phyloP scores from a whole-genome alignment of 768 basidiomycete species.

The Suillus subluteus region DNA sequence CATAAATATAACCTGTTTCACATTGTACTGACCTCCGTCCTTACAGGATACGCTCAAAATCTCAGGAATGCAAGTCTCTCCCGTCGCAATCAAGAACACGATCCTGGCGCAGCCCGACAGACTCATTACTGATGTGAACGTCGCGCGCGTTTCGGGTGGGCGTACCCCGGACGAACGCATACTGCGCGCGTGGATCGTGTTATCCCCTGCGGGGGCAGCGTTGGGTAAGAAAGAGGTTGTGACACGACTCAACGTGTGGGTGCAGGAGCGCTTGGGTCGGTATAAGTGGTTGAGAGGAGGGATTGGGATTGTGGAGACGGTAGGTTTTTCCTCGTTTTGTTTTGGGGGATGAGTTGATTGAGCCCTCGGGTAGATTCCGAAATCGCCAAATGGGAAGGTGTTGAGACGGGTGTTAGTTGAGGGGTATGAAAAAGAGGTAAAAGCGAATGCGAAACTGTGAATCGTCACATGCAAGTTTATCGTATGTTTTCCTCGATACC shows the following conservation, averaged over 20 bases:
- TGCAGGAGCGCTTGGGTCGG: no score
- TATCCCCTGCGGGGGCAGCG: no score
- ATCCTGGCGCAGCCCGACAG: conserved; percentile 58
- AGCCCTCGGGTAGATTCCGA: no score
- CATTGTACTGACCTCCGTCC: not conserved
- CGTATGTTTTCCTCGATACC: no score
- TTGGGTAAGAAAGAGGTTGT: no score
- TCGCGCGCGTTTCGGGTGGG: conserved; percentile 60
- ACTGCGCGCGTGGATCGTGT: conserved; percentile 71
- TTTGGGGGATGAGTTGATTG: no score
- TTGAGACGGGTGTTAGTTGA: not conserved
- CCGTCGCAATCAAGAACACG: conserved; percentile 67
- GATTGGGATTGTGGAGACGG: no score
- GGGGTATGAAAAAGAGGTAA: not conserved
- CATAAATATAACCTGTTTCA: conserved; percentile 21
- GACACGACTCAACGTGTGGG: no score
- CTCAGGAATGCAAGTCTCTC: conserved; percentile 72
- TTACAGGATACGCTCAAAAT: conserved; percentile 71
- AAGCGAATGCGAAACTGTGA: not conserved
- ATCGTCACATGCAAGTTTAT: no score
- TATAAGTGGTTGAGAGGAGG: no score
- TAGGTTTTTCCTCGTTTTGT: no score
- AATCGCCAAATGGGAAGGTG: not conserved
- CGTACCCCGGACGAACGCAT: conserved; percentile 52
- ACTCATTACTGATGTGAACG: conserved; percentile 61